These are phyloP conservation scores for Termitomyces sp. DNA, from an alignment of 768 basidiomycete species.

Conservation along the genomic window DNA sequence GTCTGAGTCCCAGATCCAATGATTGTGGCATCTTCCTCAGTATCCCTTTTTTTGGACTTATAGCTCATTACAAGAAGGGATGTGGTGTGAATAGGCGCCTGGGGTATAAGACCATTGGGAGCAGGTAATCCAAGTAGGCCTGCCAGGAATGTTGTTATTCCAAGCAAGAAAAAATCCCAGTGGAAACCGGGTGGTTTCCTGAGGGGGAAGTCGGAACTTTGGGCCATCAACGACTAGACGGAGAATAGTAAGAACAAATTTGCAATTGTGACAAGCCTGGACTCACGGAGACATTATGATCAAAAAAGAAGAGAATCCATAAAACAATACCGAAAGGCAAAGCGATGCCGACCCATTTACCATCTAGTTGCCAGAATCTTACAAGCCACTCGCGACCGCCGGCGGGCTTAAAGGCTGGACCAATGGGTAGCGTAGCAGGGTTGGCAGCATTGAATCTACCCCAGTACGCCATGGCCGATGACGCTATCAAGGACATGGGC, in stretches of 20 bases:
- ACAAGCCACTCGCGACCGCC: slow-evolving; percentile 79
- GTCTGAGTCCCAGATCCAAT: slow-evolving; percentile 6
- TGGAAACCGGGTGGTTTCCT: slow-evolving; percentile 88
- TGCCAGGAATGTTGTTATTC: slow-evolving; percentile 84
- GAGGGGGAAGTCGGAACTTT: slow-evolving; percentile 83
- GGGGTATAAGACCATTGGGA: slow-evolving; percentile 80
- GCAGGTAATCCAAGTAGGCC: slow-evolving; percentile 84
- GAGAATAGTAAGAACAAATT: slow-evolving; percentile 1
- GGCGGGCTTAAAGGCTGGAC: slow-evolving; percentile 64
- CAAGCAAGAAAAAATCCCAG: slow-evolving; percentile 87
- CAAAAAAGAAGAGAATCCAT: slow-evolving; percentile 93
- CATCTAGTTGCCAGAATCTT: slow-evolving; percentile 81
- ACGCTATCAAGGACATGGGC: slow-evolving; percentile 77
- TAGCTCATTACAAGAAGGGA: slow-evolving; percentile 69
- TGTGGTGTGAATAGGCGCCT: slow-evolving; percentile 90
- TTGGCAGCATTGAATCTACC: slow-evolving; percentile 60
- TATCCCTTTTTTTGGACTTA: slow-evolving; percentile 28
- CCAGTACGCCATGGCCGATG: slow-evolving; percentile 83
- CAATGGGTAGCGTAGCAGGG: slow-evolving; percentile 63
- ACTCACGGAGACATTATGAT: slow-evolving; percentile 83
- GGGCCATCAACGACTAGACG: slow-evolving; percentile 80
- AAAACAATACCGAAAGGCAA: slow-evolving; percentile 85
- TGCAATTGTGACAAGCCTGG: neutral
- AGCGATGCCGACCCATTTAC: slow-evolving; percentile 85
- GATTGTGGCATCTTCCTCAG: slow-evolving; percentile 24